Conservation (phyloP, 139 green algal species). For the Picochlorum sp. region DNA sequence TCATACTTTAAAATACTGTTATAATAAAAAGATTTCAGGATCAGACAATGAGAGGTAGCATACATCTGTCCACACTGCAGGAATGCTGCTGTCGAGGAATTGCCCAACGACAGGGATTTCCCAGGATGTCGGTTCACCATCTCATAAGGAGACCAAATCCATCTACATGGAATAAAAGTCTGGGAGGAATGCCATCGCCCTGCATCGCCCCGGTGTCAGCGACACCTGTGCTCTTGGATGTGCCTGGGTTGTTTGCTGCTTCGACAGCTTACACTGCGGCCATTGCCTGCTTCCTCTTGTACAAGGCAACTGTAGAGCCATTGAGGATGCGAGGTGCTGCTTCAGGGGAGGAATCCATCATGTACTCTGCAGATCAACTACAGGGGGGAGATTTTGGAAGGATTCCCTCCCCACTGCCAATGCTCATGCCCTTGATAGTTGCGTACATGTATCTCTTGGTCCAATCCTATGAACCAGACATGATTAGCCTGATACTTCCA, state of each 20-base stretch:
- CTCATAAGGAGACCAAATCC: no score
- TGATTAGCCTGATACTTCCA: conserved; percentile 53
- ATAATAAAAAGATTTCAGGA: no score
- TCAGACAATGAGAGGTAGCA: no score
- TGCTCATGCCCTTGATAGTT: conserved; percentile 31
- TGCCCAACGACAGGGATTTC: no score
- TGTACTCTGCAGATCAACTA: conserved; percentile 1
- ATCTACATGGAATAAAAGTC: no score
- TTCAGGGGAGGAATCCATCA: conserved; percentile 7
- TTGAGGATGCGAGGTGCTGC: background rate
- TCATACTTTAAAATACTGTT: no score
- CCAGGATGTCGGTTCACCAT: no score
- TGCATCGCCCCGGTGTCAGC: no score
- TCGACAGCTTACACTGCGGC: background rate
- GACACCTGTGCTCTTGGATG: no score
- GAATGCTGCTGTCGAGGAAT: no score
- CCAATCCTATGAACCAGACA: conserved; percentile 58
- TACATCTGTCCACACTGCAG: no score
- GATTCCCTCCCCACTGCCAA: background rate
- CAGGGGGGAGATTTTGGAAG: background rate
- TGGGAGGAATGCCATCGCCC: no score
- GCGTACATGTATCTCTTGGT: conserved; percentile 47
- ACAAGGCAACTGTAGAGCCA: background rate
- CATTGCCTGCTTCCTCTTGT: background rate
- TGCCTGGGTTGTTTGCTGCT: background rate